Evolutionary conservation across 2,329 filamentous ascomycete species (phyloP).

Genomic region (Trichoderma lentiforme): DNA sequence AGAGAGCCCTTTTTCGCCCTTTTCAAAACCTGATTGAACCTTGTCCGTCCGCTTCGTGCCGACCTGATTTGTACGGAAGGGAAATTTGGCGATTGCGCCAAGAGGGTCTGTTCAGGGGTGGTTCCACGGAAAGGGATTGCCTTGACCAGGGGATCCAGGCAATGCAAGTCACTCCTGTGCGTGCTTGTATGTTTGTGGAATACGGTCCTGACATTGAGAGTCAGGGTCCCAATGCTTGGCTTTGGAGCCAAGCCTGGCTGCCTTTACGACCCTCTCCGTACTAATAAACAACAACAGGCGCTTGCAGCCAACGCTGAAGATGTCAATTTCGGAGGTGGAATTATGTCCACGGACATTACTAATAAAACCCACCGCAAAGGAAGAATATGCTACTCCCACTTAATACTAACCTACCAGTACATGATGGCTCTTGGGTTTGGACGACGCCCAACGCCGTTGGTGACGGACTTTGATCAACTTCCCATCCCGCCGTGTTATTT

Average conservation of each 20-base stretch:
- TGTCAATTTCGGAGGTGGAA: constrained; percentile 5
- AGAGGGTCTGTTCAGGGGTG: constrained; percentile 17
- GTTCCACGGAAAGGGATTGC: constrained; percentile 14
- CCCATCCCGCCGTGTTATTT: background rate
- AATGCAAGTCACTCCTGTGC: constrained; percentile 15
- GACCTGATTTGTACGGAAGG: constrained; percentile 10
- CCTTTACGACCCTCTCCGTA: background rate
- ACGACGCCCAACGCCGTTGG: background rate
- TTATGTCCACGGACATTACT: background rate
- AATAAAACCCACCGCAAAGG: background rate
- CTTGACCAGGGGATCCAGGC: background rate
- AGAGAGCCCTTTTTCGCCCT: background rate
- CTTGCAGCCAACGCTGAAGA: background rate
- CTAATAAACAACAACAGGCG: background rate
- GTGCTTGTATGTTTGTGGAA: background rate
- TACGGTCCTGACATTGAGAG: background rate
- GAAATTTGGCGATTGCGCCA: constrained; percentile 20
- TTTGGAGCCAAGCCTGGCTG: background rate
- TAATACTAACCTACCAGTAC: background rate
- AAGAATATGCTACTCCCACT: background rate
- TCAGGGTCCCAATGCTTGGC: background rate
- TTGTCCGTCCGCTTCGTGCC: constrained; percentile 10
- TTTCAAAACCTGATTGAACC: background rate
- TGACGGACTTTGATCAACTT: constrained; percentile 1
- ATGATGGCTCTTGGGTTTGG: background rate